Conservation (phyloP, 352 stramenopile species). For the Phytophthora sp. region DNA sequence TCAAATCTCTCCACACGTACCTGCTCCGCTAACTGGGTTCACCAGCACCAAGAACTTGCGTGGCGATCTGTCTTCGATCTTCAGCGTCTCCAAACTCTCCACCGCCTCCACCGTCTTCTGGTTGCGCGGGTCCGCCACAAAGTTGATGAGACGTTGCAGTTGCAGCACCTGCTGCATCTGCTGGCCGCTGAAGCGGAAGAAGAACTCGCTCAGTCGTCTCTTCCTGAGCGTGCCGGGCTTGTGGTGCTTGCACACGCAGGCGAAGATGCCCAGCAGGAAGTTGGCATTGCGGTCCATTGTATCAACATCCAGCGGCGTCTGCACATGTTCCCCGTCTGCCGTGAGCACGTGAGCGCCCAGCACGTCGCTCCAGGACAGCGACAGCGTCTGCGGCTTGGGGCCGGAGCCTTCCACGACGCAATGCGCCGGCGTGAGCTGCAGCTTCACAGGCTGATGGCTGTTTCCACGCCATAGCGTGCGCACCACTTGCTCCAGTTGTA, state of each 20-base stretch:
- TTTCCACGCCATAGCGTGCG: slow-evolving; percentile 28
- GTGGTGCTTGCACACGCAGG: slow-evolving; percentile 39
- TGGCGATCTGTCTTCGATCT: slow-evolving; percentile 11
- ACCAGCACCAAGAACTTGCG: slow-evolving; percentile 73
- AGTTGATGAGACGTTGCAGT: slow-evolving; percentile 52
- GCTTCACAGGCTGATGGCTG: slow-evolving; percentile 29
- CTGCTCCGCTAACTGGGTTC: slow-evolving; percentile 70
- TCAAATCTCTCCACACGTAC: slow-evolving; percentile 6
- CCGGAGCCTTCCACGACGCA: slow-evolving; percentile 11
- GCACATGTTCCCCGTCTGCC: slow-evolving; percentile 43
- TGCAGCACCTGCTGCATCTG: slow-evolving; percentile 43
- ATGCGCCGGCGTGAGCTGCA: slow-evolving; percentile 30
- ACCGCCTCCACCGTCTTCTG: slow-evolving; percentile 19
- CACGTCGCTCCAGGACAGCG: slow-evolving; percentile 53
- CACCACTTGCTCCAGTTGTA: slow-evolving; percentile 40
- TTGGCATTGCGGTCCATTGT: slow-evolving; percentile 4
- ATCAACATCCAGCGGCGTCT: slow-evolving; percentile 18
- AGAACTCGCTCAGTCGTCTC: slow-evolving; percentile 44
- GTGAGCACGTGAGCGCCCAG: slow-evolving; percentile 64
- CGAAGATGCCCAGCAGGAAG: slow-evolving; percentile 58
- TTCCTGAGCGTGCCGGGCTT: slow-evolving; percentile 43
- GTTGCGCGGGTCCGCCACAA: slow-evolving; percentile 55
- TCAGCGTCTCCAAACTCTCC: slow-evolving; percentile 38
- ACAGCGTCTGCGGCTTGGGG: slow-evolving; percentile 17
- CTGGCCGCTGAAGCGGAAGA: slow-evolving; percentile 51